These are phyloP conservation scores for Pythium pyrilobum DNA, from an alignment of 352 stramenopile species.

Conservation along the genomic window DNA sequence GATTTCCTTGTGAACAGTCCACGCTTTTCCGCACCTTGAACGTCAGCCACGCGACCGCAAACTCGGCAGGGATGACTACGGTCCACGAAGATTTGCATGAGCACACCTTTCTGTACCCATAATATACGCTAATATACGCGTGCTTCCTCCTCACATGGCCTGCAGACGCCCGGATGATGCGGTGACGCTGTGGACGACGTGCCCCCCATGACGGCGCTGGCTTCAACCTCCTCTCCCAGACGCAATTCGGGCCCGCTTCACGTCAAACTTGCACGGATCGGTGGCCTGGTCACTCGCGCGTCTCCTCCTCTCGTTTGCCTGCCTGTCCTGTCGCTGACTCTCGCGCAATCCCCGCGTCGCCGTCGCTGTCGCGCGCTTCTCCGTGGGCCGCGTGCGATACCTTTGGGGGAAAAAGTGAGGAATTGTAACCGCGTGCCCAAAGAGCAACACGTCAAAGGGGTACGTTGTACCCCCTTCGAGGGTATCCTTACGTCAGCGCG, in stretches of 20 bases:
- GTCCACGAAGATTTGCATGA: constrained; percentile 1
- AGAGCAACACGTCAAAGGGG: constrained; percentile 6
- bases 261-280: constrained; percentile 1
- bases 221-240: not conserved
- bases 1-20: too few relatives aligned
- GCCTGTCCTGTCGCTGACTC: not conserved
- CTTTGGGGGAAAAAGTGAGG: constrained; percentile 2
- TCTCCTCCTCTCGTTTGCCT: not conserved
- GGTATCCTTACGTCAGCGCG: too few relatives aligned
- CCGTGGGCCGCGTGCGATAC: constrained; percentile 1
- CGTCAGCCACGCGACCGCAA: constrained; percentile 82
- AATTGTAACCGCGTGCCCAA: constrained; percentile 11
- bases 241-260: not conserved
- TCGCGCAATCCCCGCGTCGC: not conserved
- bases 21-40: constrained; percentile 63
- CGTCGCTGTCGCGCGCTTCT: not conserved
- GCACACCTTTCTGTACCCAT: not conserved
- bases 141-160: too few relatives aligned
- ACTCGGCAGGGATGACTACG: constrained; percentile 66
- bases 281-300: not conserved
- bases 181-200: not conserved
- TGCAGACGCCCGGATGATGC: not conserved
- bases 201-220: constrained; percentile 5
- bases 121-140: not conserved
- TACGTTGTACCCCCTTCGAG: constrained; percentile 2